Evolutionary conservation across 1,284 basidiomycete genomes (phyloP), one percentile per base, ranked within the genome.

Genomic region (Leccinum fallax): DNA sequence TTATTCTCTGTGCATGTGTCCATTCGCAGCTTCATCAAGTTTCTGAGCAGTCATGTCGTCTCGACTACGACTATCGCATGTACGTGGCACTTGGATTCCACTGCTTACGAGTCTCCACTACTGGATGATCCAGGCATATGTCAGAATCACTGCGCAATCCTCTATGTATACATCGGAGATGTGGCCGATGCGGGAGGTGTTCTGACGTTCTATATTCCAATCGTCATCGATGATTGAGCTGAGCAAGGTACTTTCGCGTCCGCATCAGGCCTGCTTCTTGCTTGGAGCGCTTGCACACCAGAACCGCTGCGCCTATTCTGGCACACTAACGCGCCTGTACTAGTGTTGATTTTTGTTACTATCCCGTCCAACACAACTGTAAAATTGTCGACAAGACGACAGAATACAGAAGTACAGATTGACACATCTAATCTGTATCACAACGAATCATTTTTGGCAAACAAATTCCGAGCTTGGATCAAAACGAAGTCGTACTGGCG

Each of bases 111-210:
- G 40, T 16, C 54, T 52, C 28, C 32, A 63, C 11, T n/a, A 0
- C 15, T 55, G 9, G 61, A 55, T 28, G 4, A 51, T 56, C 21
- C 65, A 95, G 94, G 90, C 74, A 85, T 96, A 61, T 95, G 94
- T 71, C 87, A 91, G 70, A 83, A 88, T 59, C 89, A 95, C 66
- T 95, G 93, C 71, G 80, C 94, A 66, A 95, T 96, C 65, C 84
- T 94, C 48, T 95, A 95, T 67, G 93, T 95, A 43, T 95, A 95
- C 71, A 92, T 95, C 58, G 94, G 94, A 8, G 90, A 93, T 53
- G 82, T 90, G 11, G 85, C 86, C 13, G 90, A 94, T 63, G 86
- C 89, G 0, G 92, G 92, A 49, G 94, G 93, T 1, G 92, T 95
- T 28, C 80, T 95, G 67, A 95, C 94, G 1, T 95, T 93, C 73